phyloP scores from a whole-genome alignment of 2,329 filamentous ascomycete genomes.

The Golovinomyces cichoracearum region DNA sequence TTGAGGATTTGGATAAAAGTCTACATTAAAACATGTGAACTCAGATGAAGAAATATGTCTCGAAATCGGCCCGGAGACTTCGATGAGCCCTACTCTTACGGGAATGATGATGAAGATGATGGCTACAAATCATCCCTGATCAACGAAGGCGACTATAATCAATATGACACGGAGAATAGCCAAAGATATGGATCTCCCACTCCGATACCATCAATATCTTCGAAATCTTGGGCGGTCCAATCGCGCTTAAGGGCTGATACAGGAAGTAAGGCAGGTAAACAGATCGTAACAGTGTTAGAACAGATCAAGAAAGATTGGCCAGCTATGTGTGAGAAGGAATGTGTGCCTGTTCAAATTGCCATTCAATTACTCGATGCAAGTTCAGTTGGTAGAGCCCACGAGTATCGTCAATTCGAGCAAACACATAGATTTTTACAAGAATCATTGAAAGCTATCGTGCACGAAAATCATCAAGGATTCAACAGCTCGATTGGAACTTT shows the following conservation, averaged over 20 bases:
- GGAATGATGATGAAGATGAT: constrained; percentile 7
- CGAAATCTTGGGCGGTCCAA: background rate
- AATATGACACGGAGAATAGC: constrained; percentile 11
- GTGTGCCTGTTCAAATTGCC: constrained; percentile 81
- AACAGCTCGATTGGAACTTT: constrained; percentile 98
- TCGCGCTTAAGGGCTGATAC: constrained; percentile 6
- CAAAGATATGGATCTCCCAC: constrained; percentile 12
- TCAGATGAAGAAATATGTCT: constrained; percentile 11
- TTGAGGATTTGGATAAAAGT: too few relatives aligned
- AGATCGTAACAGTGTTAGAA: constrained; percentile 31
- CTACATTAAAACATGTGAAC: constrained; percentile 6
- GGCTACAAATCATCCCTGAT: constrained; percentile 8
- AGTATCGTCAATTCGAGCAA: constrained; percentile 60
- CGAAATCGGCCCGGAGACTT: constrained; percentile 14
- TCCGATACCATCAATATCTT: background rate
- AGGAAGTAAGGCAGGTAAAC: constrained; percentile 13
- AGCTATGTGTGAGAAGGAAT: constrained; percentile 68
- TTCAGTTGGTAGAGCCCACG: constrained; percentile 72
- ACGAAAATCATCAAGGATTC: constrained; percentile 97
- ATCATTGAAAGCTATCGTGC: constrained; percentile 80
- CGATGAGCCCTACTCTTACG: constrained; percentile 12
- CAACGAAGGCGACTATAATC: constrained; percentile 12
- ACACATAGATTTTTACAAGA: constrained; percentile 76
- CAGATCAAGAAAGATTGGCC: constrained; percentile 77
- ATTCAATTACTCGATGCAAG: constrained; percentile 82